phyloP scores from a whole-genome alignment of 2,329 filamentous ascomycete species.

The Trichoderma sp. region DNA sequence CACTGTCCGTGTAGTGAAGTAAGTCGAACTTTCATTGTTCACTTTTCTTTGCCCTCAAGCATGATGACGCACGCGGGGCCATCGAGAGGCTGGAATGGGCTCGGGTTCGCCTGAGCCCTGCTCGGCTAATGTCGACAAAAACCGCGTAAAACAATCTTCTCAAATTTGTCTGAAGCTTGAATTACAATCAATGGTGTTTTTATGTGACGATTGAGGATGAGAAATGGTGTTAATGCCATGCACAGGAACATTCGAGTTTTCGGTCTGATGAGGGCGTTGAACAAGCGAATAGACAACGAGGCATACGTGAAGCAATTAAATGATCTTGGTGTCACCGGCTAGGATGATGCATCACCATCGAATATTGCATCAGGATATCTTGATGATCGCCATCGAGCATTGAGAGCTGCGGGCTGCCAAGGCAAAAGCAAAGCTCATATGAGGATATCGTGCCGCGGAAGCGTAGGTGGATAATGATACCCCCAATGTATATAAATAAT shows the following conservation, averaged over 20 bases:
- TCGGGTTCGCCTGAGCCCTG: constrained; percentile 26
- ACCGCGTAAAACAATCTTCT: constrained; percentile 66
- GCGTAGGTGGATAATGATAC: constrained; percentile 3
- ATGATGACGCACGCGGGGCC: constrained; percentile 55
- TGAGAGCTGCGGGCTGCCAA: not conserved
- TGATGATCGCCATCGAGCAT: not conserved
- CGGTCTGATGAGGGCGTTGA: not conserved
- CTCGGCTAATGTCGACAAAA: constrained; percentile 53
- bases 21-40: constrained; percentile 2
- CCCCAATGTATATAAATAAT: constrained; percentile 1
- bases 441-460: not conserved
- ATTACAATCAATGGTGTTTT: not conserved
- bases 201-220: not conserved
- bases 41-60: constrained; percentile 20
- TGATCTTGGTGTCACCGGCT: not conserved
- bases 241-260: not conserved
- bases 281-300: not conserved
- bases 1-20: constrained; percentile 2
- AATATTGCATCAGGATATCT: not conserved
- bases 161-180: constrained; percentile 52
- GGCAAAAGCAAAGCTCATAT: not conserved
- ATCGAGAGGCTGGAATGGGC: constrained; percentile 34
- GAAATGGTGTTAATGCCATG: not conserved
- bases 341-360: too few relatives aligned
- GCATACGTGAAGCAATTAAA: not conserved